phyloP scores from a whole-genome alignment of 2,329 filamentous ascomycete genomes.

The Tolypocladium sp. region DNA sequence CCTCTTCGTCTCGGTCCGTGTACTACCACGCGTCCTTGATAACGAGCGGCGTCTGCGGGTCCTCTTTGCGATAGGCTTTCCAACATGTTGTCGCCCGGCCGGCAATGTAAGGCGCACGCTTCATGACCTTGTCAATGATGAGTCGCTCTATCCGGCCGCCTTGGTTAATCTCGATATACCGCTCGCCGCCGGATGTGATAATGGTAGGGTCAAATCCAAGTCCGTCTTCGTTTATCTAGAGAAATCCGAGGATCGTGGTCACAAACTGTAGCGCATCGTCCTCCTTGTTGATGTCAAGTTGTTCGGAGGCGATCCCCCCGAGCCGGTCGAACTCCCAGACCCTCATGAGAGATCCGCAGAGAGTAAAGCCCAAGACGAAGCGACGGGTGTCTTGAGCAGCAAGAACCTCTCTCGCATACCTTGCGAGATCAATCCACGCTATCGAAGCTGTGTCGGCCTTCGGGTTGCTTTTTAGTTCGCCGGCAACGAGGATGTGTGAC shows the following conservation, averaged over 20 bases:
- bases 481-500: background rate
- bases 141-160: too few relatives aligned
- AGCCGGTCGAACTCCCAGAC: slow-evolving; percentile 35
- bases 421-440: slow-evolving; percentile 28
- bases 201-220: too few relatives aligned
- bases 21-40: too few relatives aligned
- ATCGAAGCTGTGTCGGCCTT: slow-evolving; percentile 14
- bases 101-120: too few relatives aligned
- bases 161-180: too few relatives aligned
- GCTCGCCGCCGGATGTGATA: too few relatives aligned
- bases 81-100: too few relatives aligned
- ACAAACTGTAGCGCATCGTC: slow-evolving; percentile 22
- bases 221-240: too few relatives aligned
- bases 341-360: slow-evolving; percentile 34
- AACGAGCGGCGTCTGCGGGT: too few relatives aligned
- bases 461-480: background rate
- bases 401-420: slow-evolving; percentile 33
- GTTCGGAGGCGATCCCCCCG: slow-evolving; percentile 30
- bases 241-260: slow-evolving; percentile 27
- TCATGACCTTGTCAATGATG: too few relatives aligned
- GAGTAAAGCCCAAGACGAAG: slow-evolving; percentile 37
- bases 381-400: slow-evolving; percentile 26
- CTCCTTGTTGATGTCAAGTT: slow-evolving; percentile 34
- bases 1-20: too few relatives aligned
- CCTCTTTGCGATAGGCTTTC: too few relatives aligned